A percentile compares a stretch with the other conserved stretches of the same genome.
phyloP scores from a whole-genome alignment of 257 asterid genomes.

The Jacaranda copaia region DNA sequence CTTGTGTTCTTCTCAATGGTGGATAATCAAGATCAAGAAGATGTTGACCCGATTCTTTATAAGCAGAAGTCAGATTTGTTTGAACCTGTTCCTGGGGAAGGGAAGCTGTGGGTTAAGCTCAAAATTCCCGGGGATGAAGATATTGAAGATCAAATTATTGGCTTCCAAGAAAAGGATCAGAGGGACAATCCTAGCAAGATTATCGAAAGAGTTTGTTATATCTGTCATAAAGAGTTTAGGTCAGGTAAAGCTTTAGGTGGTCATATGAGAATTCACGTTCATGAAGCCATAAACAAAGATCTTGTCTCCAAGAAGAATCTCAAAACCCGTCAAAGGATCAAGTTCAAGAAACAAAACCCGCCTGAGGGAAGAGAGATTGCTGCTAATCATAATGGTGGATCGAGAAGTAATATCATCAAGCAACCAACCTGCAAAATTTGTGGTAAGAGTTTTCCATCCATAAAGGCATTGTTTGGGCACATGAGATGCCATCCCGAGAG shows the following conservation, averaged over 20 bases:
- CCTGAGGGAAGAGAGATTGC: neutral
- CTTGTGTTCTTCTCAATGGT: constrained; percentile 40
- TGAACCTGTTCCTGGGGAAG: constrained; percentile 31
- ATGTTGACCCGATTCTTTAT: constrained; percentile 6
- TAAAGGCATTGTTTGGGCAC: constrained; percentile 68
- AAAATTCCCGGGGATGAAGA: constrained; percentile 35
- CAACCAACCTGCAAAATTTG: constrained; percentile 38
- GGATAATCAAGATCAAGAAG: constrained; percentile 34
- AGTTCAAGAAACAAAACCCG: constrained; percentile 35
- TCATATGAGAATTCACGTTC: constrained; percentile 77
- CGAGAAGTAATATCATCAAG: neutral
- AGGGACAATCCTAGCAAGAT: neutral
- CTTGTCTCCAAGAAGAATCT: neutral
- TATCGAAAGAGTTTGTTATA: constrained; percentile 48
- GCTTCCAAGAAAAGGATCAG: neutral
- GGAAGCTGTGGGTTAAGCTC: constrained; percentile 39
- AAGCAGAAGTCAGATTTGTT: constrained; percentile 12
- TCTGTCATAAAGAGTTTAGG: constrained; percentile 56
- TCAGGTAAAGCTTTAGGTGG: constrained; percentile 89
- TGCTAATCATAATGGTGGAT: too few relatives aligned
- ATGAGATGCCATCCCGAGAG: constrained; percentile 79
- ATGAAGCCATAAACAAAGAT: constrained; percentile 25
- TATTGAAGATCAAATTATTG: neutral
- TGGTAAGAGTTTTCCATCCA: constrained; percentile 40
- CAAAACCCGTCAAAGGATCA: neutral